Evolutionary conservation across 2,329 filamentous ascomycete genomes (phyloP).

Genomic region (Apiospora pterosperma): DNA sequence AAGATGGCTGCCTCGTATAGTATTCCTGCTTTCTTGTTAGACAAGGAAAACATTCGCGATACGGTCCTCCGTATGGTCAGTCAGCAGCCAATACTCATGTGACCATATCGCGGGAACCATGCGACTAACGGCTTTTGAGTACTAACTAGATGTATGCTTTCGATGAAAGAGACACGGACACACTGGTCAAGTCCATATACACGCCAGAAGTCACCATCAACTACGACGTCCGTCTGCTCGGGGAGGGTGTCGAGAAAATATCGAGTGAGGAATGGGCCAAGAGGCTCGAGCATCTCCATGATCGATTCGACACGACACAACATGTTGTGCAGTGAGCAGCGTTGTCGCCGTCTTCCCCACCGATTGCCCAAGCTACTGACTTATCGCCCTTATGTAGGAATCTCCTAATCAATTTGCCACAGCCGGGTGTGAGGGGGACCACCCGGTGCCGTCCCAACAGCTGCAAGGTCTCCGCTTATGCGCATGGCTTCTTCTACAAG

Average conservation of each 20-base stretch:
- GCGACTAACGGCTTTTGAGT: background rate
- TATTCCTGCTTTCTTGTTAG: too few species aligned
- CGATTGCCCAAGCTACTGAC: too few species aligned
- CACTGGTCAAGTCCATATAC: background rate
- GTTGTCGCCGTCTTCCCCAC: too few species aligned
- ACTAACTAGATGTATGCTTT: background rate
- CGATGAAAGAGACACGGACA: background rate
- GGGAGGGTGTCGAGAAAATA: background rate
- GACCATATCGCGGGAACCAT: background rate
- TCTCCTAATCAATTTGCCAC: background rate
- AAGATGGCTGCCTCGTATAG: too few species aligned
- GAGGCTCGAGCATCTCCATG: background rate
- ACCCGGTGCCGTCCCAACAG: background rate
- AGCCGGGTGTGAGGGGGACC: background rate
- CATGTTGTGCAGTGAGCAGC: background rate
- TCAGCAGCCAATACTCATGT: background rate
- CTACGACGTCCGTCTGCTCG: background rate
- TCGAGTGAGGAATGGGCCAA: background rate
- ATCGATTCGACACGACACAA: background rate
- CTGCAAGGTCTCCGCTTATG: background rate
- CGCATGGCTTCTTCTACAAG: background rate
- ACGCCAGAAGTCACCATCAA: background rate
- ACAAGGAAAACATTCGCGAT: too few species aligned
- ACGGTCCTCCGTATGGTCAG: too few species aligned
- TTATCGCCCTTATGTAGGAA: too few species aligned